These are phyloP conservation scores for Pseudogymnoascus sp. DNA, from an alignment of 2,329 filamentous ascomycete genomes.

Conservation along the genomic window DNA sequence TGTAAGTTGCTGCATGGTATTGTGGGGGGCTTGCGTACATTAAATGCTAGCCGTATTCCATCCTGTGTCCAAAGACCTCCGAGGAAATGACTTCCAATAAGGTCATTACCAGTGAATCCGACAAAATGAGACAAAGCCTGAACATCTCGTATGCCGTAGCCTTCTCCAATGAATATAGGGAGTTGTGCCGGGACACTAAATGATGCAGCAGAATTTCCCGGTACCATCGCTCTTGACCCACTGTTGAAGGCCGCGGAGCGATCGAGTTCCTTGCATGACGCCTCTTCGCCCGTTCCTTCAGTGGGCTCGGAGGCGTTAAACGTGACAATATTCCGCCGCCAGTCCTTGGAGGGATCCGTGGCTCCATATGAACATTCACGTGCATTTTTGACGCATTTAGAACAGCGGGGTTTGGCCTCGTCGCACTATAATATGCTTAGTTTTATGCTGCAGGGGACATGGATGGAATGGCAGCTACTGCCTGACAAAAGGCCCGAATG, in stretches of 20 bases:
- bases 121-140: neutral
- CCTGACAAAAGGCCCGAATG: neutral
- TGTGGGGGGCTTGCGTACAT: conserved; percentile 4
- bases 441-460: neutral
- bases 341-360: neutral
- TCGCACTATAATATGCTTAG: conserved; percentile 5
- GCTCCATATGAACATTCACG: neutral
- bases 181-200: neutral
- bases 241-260: neutral
- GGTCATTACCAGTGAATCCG: neutral
- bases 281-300: neutral
- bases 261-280: neutral
- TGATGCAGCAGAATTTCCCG: neutral
- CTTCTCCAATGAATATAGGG: neutral
- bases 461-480: neutral
- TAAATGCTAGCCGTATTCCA: conserved; percentile 16
- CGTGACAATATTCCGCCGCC: neutral
- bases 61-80: conserved; percentile 13
- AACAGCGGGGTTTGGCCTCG: neutral
- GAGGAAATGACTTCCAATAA: conserved; percentile 3
- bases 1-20: neutral
- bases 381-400: neutral
- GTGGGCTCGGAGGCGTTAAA: neutral
- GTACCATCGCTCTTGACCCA: neutral
- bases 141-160: neutral